phyloP scores from a whole-genome alignment of 1,139 yeast genomes.

The Saccharomyces uvarum region DNA sequence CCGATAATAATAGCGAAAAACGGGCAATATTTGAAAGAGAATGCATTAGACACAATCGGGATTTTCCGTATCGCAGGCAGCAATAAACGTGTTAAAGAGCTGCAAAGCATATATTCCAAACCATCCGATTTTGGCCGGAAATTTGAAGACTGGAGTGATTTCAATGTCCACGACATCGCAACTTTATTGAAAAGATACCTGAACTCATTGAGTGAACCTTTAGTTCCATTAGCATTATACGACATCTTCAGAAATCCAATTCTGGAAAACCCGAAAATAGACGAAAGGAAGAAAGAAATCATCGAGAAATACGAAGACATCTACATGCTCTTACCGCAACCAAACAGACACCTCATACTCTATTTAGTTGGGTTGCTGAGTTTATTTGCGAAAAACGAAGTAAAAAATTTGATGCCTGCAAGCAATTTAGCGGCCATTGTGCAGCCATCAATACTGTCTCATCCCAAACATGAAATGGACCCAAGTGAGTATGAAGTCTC shows the following conservation, averaged over 20 bases:
- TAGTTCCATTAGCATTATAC: slow-evolving; percentile 69
- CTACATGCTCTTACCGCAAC: neutral
- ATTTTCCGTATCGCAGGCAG: slow-evolving; percentile 88
- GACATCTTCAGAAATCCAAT: slow-evolving; percentile 72
- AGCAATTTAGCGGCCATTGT: slow-evolving; percentile 87
- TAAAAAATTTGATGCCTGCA: slow-evolving; percentile 78
- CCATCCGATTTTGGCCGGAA: slow-evolving; percentile 83
- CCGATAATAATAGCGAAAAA: slow-evolving; percentile 73
- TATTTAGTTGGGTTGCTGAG: slow-evolving; percentile 79
- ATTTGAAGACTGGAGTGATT: slow-evolving; percentile 67
- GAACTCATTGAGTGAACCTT: slow-evolving; percentile 81
- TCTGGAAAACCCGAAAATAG: slow-evolving; percentile 31
- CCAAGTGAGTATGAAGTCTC: slow-evolving; percentile 85
- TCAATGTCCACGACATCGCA: slow-evolving; percentile 91
- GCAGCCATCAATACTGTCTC: slow-evolving; percentile 72
- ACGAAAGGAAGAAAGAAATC: neutral
- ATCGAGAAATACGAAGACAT: neutral
- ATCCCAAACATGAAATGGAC: slow-evolving; percentile 79
- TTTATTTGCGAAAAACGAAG: slow-evolving; percentile 67
- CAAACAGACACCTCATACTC: slow-evolving; percentile 24
- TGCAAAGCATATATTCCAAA: slow-evolving; percentile 68
- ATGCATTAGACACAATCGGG: slow-evolving; percentile 72
- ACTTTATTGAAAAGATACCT: slow-evolving; percentile 74
- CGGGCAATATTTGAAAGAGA: slow-evolving; percentile 69
- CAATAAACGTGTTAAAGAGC: slow-evolving; percentile 71